Conservation (phyloP, 257 asterid genomes). For the Misopates orontium region DNA sequence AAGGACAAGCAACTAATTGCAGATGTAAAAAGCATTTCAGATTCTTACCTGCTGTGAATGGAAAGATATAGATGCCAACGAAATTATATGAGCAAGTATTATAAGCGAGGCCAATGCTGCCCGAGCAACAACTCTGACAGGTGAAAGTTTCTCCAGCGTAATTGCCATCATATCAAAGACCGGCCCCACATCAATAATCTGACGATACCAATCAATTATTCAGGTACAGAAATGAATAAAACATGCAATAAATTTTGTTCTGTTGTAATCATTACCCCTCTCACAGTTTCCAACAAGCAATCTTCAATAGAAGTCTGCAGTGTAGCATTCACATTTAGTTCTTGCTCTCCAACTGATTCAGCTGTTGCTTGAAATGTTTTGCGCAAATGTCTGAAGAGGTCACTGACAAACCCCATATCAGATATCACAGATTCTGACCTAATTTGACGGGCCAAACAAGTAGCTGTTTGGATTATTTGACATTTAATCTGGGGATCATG, state of each 20-base stretch:
- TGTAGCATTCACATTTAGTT: conserved; percentile 51
- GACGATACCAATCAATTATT: conserved; percentile 26
- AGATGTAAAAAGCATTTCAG: conserved; percentile 7
- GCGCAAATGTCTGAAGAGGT: conserved; percentile 90
- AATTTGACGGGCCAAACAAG: conserved; percentile 78
- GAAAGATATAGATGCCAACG: conserved; percentile 64
- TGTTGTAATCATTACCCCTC: conserved; percentile 66
- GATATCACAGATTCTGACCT: conserved; percentile 62
- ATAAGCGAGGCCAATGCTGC: conserved; percentile 85
- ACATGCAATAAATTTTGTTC: not conserved
- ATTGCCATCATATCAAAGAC: conserved; percentile 92
- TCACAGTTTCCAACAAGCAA: conserved; percentile 83
- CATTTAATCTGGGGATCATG: conserved; percentile 79
- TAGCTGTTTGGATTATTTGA: conserved; percentile 67
- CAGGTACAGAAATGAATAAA: conserved; percentile 7
- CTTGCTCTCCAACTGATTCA: conserved; percentile 70
- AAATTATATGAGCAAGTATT: conserved; percentile 84
- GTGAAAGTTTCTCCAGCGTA: conserved; percentile 88
- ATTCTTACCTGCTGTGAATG: conserved; percentile 71
- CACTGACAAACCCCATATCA: conserved; percentile 84
- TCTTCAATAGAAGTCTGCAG: conserved; percentile 78
- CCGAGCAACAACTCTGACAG: conserved; percentile 65
- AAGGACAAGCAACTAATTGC: not conserved
- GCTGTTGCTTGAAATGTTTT: conserved; percentile 88
- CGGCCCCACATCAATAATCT: conserved; percentile 81